Conservation (phyloP, 495 filamentous ascomycete species). For the Aspergillus homomorphus region DNA sequence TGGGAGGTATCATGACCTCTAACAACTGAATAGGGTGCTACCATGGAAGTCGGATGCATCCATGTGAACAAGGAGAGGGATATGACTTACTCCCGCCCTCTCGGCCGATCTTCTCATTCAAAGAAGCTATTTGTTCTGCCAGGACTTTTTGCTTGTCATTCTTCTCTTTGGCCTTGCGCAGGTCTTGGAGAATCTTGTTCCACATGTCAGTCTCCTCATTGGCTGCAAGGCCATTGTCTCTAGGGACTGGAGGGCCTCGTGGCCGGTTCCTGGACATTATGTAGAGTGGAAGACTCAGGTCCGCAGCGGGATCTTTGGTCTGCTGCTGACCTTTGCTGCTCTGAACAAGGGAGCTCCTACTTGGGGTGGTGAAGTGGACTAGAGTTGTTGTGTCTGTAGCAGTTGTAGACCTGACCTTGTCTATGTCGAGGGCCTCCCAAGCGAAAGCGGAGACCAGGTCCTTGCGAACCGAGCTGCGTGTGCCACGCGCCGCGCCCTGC, state of each 20-base stretch:
- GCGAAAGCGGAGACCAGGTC: constrained; percentile 22
- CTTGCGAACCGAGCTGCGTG: constrained; percentile 19
- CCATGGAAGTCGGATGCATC: too few species aligned
- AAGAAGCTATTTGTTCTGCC: constrained; percentile 50
- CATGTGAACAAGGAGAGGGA: constrained; percentile 7
- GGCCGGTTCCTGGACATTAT: constrained; percentile 48
- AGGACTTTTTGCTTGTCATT: constrained; percentile 52
- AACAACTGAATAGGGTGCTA: too few species aligned
- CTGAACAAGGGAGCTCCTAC: neutral
- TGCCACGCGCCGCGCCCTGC: constrained; percentile 25
- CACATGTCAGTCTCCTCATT: constrained; percentile 65
- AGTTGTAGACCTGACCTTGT: constrained; percentile 13
- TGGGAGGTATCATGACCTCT: too few species aligned
- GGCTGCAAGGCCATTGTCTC: constrained; percentile 48
- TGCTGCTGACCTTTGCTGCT: constrained; percentile 3
- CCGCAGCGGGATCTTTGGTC: constrained; percentile 8
- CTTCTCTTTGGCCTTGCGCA: constrained; percentile 59
- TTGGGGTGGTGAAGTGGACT: constrained; percentile 5
- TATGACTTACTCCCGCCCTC: constrained; percentile 42
- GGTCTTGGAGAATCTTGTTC: constrained; percentile 58
- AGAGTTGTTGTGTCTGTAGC: constrained; percentile 4
- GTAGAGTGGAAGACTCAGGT: neutral
- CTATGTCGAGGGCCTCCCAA: constrained; percentile 23
- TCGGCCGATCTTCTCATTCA: constrained; percentile 49
- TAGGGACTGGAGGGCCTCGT: constrained; percentile 34